A percentile compares a stretch with the other conserved stretches of the same genome.
Conservation (phyloP, 768 basidiomycete species). For the Lentinula boryana region DNA sequence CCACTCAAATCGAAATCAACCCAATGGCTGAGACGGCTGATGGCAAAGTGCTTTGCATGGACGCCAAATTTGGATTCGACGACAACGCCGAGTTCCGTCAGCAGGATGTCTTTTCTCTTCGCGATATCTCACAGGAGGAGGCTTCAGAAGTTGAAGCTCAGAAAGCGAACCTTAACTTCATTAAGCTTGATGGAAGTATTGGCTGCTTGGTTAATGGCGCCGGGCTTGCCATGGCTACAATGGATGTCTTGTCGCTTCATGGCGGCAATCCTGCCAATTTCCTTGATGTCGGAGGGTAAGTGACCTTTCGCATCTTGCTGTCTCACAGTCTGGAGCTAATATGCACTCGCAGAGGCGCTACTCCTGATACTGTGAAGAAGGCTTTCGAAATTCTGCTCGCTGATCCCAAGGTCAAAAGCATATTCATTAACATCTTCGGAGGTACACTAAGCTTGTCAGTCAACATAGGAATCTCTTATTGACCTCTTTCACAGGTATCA, state of each 20-base stretch:
- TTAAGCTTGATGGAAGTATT: conserved; percentile 96
- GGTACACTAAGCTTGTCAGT: conserved; percentile 33
- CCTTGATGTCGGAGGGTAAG: conserved; percentile 93
- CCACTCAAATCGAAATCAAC: conserved; percentile 99
- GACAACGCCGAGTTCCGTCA: conserved; percentile 99
- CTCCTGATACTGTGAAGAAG: conserved; percentile 99
- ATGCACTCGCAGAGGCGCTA: conserved; percentile 66
- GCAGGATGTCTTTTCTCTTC: conserved; percentile 78
- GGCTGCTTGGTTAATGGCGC: conserved; percentile 99
- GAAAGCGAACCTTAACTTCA: conserved; percentile 94
- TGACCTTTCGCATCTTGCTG: not conserved
- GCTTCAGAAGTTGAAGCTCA: conserved; percentile 97
- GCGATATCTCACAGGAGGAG: conserved; percentile 94
- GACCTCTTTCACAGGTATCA: conserved; percentile 56
- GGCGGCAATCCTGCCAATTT: conserved; percentile 98
- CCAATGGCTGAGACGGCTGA: conserved; percentile 91
- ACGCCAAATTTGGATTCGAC: conserved; percentile 99
- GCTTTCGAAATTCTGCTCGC: conserved; percentile 92
- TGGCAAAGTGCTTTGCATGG: conserved; percentile 96
- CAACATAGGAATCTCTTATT: not conserved
- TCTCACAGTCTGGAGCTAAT: not conserved
- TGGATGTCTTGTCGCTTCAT: conserved; percentile 97
- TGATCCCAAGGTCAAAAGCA: conserved; percentile 93
- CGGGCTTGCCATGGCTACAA: conserved; percentile 98
- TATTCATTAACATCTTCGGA: conserved; percentile 98